Base-by-base conservation (phyloP, 495 filamentous ascomycete species). In the Alectoria sarmentosa region DNA sequence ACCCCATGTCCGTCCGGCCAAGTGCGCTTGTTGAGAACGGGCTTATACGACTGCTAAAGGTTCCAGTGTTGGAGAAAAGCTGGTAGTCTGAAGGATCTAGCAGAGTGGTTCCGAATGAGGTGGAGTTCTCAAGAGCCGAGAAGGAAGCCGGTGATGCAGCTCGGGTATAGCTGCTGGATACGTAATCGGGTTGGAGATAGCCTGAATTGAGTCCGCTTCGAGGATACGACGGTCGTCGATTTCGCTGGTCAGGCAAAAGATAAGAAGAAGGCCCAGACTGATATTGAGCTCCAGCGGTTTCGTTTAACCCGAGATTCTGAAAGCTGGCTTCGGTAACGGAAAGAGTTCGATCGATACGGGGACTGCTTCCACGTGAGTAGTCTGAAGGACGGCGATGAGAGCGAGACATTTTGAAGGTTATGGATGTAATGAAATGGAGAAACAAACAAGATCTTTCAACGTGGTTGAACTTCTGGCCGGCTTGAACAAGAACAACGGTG, bases 241-340 rank as follows among this genome's bases (percentile, higher is more conserved):
- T 48, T 36, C 39, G 39, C 38, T 48, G 55, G 39, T 62, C 46
- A 32, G 64, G 37, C 28, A 61, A 44, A 13, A 63, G 37, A 57
- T 69, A 69, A 3, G 67, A 21, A 44, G 67, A 66, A 19, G 67
- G 61, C 0, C 48, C 64, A 17, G 67, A 60, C 39, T 61, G 49
- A n/a, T 69, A 62, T 52, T 58, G 67, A 58, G 60, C 56, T 23
- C 64, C 58, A 13, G 59, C 66, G 23, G 69, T 66, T 30, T 69
- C 69, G 34, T 49, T 63, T n/a, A 72, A 34, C 28, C 67, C 65
- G 14, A 72, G 64, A 26, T 65, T 62, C 37, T 72, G 69, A 23
- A 72, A 68, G 59, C 65, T 72, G 39, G 69, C 65, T 67, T 72
- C 69, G 59, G 70, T 72, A 42, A 68, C 66, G 59, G 70, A 57